These are phyloP conservation scores for Miamiensis avidus DNA, from an alignment of 169 alveolate species.

Conservation along the genomic window DNA sequence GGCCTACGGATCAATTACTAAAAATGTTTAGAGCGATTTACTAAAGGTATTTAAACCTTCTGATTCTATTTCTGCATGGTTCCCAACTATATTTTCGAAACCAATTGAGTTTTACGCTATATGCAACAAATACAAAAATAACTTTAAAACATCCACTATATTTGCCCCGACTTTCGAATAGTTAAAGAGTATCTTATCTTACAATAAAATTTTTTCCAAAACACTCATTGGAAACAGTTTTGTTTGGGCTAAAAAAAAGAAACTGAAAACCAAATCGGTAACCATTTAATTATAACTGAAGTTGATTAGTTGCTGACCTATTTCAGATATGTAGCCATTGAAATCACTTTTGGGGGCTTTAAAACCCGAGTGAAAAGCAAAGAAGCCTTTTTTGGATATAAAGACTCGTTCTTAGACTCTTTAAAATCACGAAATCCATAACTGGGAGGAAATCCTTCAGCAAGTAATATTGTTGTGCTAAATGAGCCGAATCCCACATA, in stretches of 20 bases:
- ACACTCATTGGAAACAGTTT: neutral
- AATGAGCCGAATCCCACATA: constrained; percentile 1
- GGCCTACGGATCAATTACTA: neutral
- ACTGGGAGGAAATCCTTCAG: constrained; percentile 25
- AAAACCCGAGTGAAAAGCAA: neutral
- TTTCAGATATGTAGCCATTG: neutral
- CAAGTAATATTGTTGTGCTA: neutral
- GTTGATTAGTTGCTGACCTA: neutral
- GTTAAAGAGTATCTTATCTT: neutral
- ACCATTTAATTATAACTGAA: neutral
- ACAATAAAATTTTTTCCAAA: neutral
- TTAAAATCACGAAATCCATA: constrained; percentile 2
- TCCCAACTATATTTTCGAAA: neutral
- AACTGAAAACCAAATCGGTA: neutral
- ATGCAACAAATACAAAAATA: neutral
- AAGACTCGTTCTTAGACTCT: constrained; percentile 5
- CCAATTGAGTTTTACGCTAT: neutral
- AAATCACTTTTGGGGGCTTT: constrained; percentile 6
- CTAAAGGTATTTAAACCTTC: neutral
- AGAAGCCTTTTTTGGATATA: constrained; percentile 8
- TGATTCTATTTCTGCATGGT: neutral
- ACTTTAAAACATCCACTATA: neutral
- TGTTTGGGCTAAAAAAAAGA: neutral
- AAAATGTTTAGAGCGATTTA: too few species aligned
- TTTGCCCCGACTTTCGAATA: neutral